Percentiles rank a stretch among this genome's conserved stretches.
Evolutionary conservation across 2,329 filamentous ascomycete species (phyloP).

Genomic region (Lomentospora prolificans): DNA sequence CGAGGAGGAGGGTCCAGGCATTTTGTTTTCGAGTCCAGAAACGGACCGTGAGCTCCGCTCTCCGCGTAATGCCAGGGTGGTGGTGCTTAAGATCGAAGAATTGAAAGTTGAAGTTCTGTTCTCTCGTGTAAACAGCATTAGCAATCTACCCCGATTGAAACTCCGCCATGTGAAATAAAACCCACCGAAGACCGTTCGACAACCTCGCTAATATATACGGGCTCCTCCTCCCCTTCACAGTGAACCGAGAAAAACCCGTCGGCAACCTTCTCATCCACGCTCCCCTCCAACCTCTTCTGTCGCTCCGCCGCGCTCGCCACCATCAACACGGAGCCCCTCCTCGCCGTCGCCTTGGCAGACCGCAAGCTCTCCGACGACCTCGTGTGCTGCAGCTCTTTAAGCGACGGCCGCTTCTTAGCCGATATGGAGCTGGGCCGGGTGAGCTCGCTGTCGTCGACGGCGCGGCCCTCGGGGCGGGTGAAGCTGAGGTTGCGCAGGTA

Average conservation of each 20-base stretch:
- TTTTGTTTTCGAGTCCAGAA: slow-evolving; percentile 59
- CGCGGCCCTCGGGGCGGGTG: slow-evolving; percentile 47
- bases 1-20: slow-evolving; percentile 53
- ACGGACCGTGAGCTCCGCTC: slow-evolving; percentile 54
- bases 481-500: slow-evolving; percentile 80
- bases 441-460: slow-evolving; percentile 71
- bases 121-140: background rate
- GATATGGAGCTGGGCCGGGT: slow-evolving; percentile 38
- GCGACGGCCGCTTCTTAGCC: background rate
- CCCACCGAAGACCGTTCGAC: slow-evolving; percentile 61
- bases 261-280: slow-evolving; percentile 65
- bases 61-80: slow-evolving; percentile 54
- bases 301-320: slow-evolving; percentile 28
- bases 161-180: background rate
- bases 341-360: slow-evolving; percentile 16
- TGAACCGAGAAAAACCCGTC: slow-evolving; percentile 87
- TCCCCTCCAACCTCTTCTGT: slow-evolving; percentile 63
- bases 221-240: slow-evolving; percentile 52
- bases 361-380: slow-evolving; percentile 44
- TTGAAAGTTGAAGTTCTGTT: slow-evolving; percentile 73
- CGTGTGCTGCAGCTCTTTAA: slow-evolving; percentile 41
- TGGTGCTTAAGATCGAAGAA: slow-evolving; percentile 66
- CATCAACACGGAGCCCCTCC: slow-evolving; percentile 8
- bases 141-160: background rate
- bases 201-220: slow-evolving; percentile 84